phyloP scores from a whole-genome alignment of 2,329 filamentous ascomycete genomes.

The Sphaerostilbella broomeana region DNA sequence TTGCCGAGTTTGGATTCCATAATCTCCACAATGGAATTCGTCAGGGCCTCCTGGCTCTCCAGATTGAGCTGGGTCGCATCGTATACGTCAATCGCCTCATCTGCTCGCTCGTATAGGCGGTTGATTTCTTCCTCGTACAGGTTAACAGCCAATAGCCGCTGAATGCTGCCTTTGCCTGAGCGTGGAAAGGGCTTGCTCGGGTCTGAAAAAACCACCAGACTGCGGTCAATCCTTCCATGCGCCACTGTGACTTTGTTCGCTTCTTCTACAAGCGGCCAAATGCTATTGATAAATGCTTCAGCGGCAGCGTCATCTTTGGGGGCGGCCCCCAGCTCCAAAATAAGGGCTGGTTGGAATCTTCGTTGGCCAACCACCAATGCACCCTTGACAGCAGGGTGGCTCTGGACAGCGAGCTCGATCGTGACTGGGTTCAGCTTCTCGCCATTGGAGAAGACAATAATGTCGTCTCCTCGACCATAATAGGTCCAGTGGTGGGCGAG shows the following conservation, averaged over 20 bases:
- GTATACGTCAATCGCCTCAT: conserved; percentile 20
- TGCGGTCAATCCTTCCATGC: conserved; percentile 38
- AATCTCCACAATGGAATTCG: conserved; percentile 19
- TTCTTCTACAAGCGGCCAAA: conserved; percentile 38
- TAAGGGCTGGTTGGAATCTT: conserved; percentile 39
- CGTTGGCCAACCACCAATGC: conserved; percentile 36
- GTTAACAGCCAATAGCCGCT: conserved; percentile 31
- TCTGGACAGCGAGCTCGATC: conserved; percentile 27
- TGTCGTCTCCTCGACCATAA: conserved; percentile 30
- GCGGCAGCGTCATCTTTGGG: conserved; percentile 20
- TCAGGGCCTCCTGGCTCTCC: conserved; percentile 17
- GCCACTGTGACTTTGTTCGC: conserved; percentile 38
- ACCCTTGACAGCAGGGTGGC: conserved; percentile 23
- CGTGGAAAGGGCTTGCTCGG: conserved; percentile 37
- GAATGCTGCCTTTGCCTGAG: conserved; percentile 41
- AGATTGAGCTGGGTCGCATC: conserved; percentile 17
- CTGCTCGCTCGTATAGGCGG: conserved; percentile 30
- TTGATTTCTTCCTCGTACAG: conserved; percentile 39
- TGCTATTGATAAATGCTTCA: conserved; percentile 29
- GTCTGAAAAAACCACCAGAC: conserved; percentile 33
- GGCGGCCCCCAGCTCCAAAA: conserved; percentile 36
- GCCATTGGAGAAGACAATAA: conserved; percentile 35
- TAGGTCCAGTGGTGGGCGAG: conserved; percentile 28
- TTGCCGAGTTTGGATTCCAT: conserved; percentile 14
- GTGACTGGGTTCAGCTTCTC: conserved; percentile 36